Percentiles rank a stretch among this genome's conserved stretches.
These are phyloP conservation scores for Keqinozyma sinolaborantium DNA, from an alignment of 1,139 yeast species.

Conservation along the genomic window DNA sequence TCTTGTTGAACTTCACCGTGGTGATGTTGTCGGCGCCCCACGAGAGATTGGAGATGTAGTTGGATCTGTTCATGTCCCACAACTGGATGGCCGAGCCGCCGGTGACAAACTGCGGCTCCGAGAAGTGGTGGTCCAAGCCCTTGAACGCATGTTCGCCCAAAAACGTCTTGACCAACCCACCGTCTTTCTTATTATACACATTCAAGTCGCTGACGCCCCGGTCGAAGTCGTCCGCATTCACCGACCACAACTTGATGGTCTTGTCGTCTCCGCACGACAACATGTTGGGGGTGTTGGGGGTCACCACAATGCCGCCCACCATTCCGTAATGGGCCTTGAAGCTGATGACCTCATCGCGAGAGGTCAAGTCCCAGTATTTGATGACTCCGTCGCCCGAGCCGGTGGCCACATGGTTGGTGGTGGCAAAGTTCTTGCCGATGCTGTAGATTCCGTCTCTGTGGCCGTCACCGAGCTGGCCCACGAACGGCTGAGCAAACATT, in stretches of 20 bases:
- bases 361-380: conserved; percentile 85
- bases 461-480: conserved; percentile 93
- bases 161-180: conserved; percentile 69
- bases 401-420: conserved; percentile 75
- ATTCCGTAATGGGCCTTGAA: conserved; percentile 90
- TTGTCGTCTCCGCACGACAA: conserved; percentile 91
- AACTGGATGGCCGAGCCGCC: conserved; percentile 87
- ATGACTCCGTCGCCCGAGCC: conserved; percentile 95
- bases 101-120: conserved; percentile 75
- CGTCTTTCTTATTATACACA: conserved; percentile 25
- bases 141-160: conserved; percentile 83
- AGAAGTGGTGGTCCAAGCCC: conserved; percentile 82
- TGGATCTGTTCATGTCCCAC: conserved; percentile 84
- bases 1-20: conserved; percentile 80
- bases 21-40: conserved; percentile 97
- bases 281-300: conserved; percentile 58
- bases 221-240: conserved; percentile 41
- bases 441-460: conserved; percentile 95
- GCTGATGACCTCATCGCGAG: conserved; percentile 69
- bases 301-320: conserved; percentile 82
- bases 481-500: conserved; percentile 96
- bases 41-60: conserved; percentile 71
- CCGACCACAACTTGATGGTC: conserved; percentile 81
- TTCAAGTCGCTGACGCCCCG: conserved; percentile 30
- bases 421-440: conserved; percentile 73